These are phyloP conservation scores for Gonium pectorale DNA, from an alignment of 139 green algal species.

Conservation along the genomic window DNA sequence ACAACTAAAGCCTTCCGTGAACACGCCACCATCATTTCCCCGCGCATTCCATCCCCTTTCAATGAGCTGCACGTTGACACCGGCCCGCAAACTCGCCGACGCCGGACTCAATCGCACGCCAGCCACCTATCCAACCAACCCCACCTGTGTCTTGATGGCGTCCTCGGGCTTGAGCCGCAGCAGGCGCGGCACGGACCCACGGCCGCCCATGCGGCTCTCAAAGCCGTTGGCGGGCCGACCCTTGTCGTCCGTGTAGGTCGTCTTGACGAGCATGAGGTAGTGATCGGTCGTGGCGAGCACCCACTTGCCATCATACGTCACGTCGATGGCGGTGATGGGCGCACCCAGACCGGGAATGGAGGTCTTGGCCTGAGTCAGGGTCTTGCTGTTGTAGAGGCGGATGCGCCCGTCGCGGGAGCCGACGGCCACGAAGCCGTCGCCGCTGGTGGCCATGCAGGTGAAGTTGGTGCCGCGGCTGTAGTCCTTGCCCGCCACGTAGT, in stretches of 20 bases:
- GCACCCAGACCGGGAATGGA: conserved; percentile 90
- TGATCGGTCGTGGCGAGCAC: conserved; percentile 93
- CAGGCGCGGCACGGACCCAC: conserved; percentile 82
- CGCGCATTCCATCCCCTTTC: too few species aligned
- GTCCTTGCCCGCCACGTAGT: conserved; percentile 88
- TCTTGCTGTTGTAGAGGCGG: conserved; percentile 90
- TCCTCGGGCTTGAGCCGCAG: conserved; percentile 91
- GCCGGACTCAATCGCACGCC: not conserved
- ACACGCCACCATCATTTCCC: too few species aligned
- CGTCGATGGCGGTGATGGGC: conserved; percentile 92
- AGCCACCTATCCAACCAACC: too few species aligned
- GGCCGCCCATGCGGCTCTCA: conserved; percentile 70
- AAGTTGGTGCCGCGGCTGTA: conserved; percentile 90
- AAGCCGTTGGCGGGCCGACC: conserved; percentile 76
- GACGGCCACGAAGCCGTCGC: conserved; percentile 91
- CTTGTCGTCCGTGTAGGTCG: conserved; percentile 80
- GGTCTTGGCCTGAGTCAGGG: conserved; percentile 85
- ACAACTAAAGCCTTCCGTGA: too few species aligned
- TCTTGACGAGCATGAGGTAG: conserved; percentile 96
- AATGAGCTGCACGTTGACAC: too few species aligned
- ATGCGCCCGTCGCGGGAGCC: conserved; percentile 87
- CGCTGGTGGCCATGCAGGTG: conserved; percentile 84
- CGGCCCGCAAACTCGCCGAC: too few species aligned
- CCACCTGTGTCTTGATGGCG: conserved; percentile 10
- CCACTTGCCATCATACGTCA: conserved; percentile 91